Evolutionary conservation across 805 yeast genomes (phyloP).

Genomic region (Barnettozyma botsteinii): DNA sequence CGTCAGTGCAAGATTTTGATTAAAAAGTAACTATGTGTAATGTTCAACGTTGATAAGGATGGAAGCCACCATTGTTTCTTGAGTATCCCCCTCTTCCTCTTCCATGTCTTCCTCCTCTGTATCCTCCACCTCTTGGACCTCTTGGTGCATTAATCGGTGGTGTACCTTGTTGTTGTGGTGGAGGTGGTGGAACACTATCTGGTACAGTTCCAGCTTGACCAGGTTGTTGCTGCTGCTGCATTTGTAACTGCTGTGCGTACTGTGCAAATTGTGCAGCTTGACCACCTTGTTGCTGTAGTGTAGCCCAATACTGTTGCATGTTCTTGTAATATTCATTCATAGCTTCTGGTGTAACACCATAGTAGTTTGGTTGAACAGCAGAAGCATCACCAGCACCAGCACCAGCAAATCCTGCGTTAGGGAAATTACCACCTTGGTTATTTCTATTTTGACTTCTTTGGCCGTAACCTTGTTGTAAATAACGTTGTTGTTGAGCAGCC

Average conservation of each 20-base stretch:
- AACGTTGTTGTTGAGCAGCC: constrained; percentile 26
- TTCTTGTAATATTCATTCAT: constrained; percentile 60
- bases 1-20: too few species aligned
- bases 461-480: constrained; percentile 17
- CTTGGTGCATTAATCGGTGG: constrained; percentile 4
- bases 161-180: background rate
- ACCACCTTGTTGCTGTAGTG: constrained; percentile 37
- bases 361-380: constrained; percentile 10
- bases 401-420: background rate
- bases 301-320: constrained; percentile 59
- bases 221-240: constrained; percentile 4
- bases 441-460: constrained; percentile 1
- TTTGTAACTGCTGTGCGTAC: constrained; percentile 25
- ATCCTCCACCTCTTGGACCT: constrained; percentile 4
- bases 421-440: background rate
- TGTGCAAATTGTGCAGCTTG: constrained; percentile 29
- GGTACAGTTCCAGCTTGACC: background rate
- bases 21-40: too few species aligned
- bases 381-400: constrained; percentile 1
- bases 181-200: constrained; percentile 1
- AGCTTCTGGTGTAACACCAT: constrained; percentile 40
- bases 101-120: constrained; percentile 1
- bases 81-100: constrained; percentile 1
- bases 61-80: background rate
- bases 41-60: constrained; percentile 4